These are phyloP conservation scores for Euphorbia celastroides DNA, from an alignment of 441 rosid species.

Conservation along the genomic window DNA sequence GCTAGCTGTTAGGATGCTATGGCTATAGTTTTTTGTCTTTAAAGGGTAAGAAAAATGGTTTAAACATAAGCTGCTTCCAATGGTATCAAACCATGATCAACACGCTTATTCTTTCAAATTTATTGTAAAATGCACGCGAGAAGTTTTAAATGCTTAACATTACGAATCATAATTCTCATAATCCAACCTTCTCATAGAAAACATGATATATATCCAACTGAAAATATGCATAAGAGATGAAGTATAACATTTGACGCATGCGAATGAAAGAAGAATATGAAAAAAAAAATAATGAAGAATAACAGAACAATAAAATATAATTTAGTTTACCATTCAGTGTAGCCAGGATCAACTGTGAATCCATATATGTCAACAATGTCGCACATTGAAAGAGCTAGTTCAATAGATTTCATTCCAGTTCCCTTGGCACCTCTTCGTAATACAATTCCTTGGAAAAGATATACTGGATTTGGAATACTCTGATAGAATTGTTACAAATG, in stretches of 20 bases:
- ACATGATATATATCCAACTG: neutral
- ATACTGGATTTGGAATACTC: conserved; percentile 93
- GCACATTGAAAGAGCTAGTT: conserved; percentile 95
- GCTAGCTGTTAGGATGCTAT: neutral
- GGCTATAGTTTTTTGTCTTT: neutral
- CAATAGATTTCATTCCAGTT: conserved; percentile 97
- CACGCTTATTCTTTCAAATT: neutral
- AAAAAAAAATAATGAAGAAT: neutral
- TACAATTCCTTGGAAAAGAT: conserved; percentile 98
- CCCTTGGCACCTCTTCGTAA: conserved; percentile 98
- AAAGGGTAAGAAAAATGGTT: neutral
- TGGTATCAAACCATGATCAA: neutral
- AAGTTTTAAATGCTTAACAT: neutral
- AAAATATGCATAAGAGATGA: neutral
- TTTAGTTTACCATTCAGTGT: conserved; percentile 76
- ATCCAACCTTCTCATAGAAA: neutral
- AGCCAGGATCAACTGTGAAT: conserved; percentile 99
- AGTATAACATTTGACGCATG: neutral
- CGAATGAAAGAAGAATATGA: neutral
- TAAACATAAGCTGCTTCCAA: neutral
- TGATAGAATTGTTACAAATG: conserved; percentile 30
- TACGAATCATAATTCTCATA: neutral
- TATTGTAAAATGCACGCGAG: neutral
- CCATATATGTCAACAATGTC: conserved; percentile 95
- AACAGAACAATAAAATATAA: neutral